Percentiles rank a stretch among this genome's conserved stretches.
phyloP scores from a whole-genome alignment of 2,329 filamentous ascomycete genomes.

The Byssothecium circinans region DNA sequence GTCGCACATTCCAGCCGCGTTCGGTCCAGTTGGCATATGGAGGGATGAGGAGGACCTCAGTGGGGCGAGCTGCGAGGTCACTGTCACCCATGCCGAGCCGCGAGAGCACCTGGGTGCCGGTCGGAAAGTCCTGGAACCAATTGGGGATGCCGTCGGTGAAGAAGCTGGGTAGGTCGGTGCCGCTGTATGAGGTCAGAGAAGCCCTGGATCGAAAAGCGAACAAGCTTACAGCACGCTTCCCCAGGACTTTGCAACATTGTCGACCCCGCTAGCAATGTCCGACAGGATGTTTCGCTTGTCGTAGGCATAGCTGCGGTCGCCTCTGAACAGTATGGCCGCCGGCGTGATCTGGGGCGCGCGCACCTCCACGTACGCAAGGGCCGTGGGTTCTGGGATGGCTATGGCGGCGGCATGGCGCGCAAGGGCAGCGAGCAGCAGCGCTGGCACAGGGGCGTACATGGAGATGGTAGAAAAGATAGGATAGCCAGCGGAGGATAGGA shows the following conservation, averaged over 20 bases:
- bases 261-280: slow-evolving; percentile 36
- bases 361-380: slow-evolving; percentile 32
- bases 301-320: slow-evolving; percentile 31
- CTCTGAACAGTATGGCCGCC: slow-evolving; percentile 37
- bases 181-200: slow-evolving; percentile 4
- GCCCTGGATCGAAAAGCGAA: not conserved
- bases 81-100: slow-evolving; percentile 61
- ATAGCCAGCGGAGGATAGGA: too few species aligned
- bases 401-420: slow-evolving; percentile 26
- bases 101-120: slow-evolving; percentile 61
- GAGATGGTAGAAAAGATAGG: too few species aligned
- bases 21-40: slow-evolving; percentile 73
- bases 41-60: slow-evolving; percentile 71
- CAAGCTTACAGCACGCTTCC: slow-evolving; percentile 28
- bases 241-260: slow-evolving; percentile 32
- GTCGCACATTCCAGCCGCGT: slow-evolving; percentile 73
- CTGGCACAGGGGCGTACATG: not conserved
- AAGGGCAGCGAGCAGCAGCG: slow-evolving; percentile 27
- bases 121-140: slow-evolving; percentile 66
- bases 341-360: slow-evolving; percentile 36
- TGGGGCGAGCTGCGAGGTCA: slow-evolving; percentile 65
- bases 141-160: slow-evolving; percentile 57
- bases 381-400: slow-evolving; percentile 36
- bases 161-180: slow-evolving; percentile 40
- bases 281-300: slow-evolving; percentile 36